Percentiles rank a stretch among this genome's conserved stretches.
These are phyloP conservation scores for Phytophthora nicotianae DNA, from an alignment of 352 stramenopile genomes.

Conservation along the genomic window DNA sequence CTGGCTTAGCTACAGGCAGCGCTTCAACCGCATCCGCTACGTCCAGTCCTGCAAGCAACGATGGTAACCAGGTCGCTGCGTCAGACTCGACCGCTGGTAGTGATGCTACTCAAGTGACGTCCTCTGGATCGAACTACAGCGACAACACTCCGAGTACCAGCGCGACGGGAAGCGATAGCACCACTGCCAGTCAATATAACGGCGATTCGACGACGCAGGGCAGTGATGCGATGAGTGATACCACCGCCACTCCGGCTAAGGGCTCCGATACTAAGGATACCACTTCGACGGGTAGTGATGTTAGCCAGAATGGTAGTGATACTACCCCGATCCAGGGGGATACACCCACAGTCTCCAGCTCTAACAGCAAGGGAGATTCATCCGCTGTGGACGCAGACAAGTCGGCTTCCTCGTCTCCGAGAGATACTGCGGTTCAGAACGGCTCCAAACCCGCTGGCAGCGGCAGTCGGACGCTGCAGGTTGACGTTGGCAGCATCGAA, in stretches of 20 bases:
- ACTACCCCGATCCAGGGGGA: constrained; percentile 5
- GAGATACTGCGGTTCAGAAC: neutral
- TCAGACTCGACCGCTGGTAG: constrained; percentile 11
- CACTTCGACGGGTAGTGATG: constrained; percentile 4
- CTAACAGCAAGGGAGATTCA: constrained; percentile 13
- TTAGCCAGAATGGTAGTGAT: neutral
- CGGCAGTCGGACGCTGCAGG: constrained; percentile 9
- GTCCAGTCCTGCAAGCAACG: neutral
- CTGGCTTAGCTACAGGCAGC: constrained; percentile 1
- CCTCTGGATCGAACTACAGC: constrained; percentile 13
- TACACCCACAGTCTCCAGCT: neutral
- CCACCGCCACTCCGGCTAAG: neutral
- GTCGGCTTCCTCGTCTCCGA: constrained; percentile 14
- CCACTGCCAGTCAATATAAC: constrained; percentile 10
- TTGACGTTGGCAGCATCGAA: constrained; percentile 7
- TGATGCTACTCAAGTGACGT: constrained; percentile 5
- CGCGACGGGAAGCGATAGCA: constrained; percentile 15
- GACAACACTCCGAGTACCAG: constrained; percentile 7
- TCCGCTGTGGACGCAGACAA: constrained; percentile 11
- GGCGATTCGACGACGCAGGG: constrained; percentile 9
- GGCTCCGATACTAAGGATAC: neutral
- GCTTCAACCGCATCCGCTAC: neutral
- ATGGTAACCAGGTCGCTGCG: neutral
- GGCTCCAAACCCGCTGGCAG: constrained; percentile 10
- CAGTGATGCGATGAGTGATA: neutral